A percentile compares a stretch with the other conserved stretches of the same genome.
phyloP scores from a whole-genome alignment of 2,329 filamentous ascomycete species.

The Ceratocystis ficicola region DNA sequence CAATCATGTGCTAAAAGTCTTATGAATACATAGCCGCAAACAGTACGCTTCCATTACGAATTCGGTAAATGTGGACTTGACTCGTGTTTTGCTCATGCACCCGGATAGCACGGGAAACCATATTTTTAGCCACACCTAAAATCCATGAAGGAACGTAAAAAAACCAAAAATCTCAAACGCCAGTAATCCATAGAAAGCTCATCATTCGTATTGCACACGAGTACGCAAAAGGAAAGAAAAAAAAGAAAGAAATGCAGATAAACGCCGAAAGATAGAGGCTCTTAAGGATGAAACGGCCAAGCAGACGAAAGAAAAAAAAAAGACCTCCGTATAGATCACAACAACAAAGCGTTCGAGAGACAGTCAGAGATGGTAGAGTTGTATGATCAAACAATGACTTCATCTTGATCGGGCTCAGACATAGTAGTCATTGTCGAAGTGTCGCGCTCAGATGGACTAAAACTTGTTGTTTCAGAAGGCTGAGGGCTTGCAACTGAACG shows the following conservation, averaged over 20 bases:
- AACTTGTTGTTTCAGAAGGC: neutral
- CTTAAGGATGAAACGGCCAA: neutral
- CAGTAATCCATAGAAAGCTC: neutral
- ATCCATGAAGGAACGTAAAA: neutral
- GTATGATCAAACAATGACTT: neutral
- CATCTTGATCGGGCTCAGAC: neutral
- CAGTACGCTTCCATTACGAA: too few species aligned
- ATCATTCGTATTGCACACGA: neutral
- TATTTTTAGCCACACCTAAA: neutral
- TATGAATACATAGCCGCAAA: too few species aligned
- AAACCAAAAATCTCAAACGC: neutral
- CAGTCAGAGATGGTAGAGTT: neutral
- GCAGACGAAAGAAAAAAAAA: neutral
- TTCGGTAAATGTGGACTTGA: neutral
- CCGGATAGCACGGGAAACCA: neutral
- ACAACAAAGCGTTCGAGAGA: neutral
- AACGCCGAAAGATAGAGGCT: neutral
- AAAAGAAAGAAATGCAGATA: neutral
- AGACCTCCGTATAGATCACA: neutral
- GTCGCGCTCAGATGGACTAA: neutral
- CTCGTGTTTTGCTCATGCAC: neutral
- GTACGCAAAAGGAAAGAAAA: too few species aligned
- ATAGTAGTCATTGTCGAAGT: neutral
- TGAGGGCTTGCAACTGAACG: slow-evolving; percentile 4
- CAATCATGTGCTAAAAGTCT: too few species aligned